Evolutionary conservation across 805 yeast genomes (phyloP).

Genomic region (Zygoascus biomembranicola): DNA sequence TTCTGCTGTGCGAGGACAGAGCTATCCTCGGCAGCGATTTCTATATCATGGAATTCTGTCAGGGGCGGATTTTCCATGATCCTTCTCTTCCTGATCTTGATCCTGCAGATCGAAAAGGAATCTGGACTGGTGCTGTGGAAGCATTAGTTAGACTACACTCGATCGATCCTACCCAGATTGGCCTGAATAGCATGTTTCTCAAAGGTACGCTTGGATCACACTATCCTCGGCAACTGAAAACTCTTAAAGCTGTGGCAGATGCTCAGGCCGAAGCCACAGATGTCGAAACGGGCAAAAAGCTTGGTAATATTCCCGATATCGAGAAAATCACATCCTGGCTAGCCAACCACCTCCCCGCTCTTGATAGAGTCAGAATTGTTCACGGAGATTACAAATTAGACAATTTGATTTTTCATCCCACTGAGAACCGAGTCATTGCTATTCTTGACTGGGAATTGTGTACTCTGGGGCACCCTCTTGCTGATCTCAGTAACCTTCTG

Average conservation of each 20-base stretch:
- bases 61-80: conserved; percentile 48
- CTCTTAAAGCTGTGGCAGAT: conserved; percentile 37
- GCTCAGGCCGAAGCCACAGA: conserved; percentile 30
- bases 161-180: conserved; percentile 37
- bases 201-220: conserved; percentile 34
- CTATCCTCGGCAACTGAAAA: conserved; percentile 44
- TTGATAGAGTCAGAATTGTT: conserved; percentile 35
- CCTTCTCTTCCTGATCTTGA: conserved; percentile 38
- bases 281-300: conserved; percentile 22
- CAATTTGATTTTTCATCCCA: conserved; percentile 53
- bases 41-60: conserved; percentile 52
- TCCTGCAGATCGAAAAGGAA: conserved; percentile 21
- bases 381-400: conserved; percentile 63
- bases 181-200: conserved; percentile 33
- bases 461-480: conserved; percentile 56
- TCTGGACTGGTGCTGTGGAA: conserved; percentile 43
- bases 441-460: conserved; percentile 61
- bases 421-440: conserved; percentile 41
- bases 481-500: conserved; percentile 50
- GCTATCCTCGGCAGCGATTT: conserved; percentile 46
- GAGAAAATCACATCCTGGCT: conserved; percentile 37
- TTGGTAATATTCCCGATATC: conserved; percentile 43
- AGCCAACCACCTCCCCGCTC: conserved; percentile 38
- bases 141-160: conserved; percentile 44
- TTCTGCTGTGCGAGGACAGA: conserved; percentile 49